Conservation (phyloP, 2,329 filamentous ascomycete species). For the Beauveria asiatica region DNA sequence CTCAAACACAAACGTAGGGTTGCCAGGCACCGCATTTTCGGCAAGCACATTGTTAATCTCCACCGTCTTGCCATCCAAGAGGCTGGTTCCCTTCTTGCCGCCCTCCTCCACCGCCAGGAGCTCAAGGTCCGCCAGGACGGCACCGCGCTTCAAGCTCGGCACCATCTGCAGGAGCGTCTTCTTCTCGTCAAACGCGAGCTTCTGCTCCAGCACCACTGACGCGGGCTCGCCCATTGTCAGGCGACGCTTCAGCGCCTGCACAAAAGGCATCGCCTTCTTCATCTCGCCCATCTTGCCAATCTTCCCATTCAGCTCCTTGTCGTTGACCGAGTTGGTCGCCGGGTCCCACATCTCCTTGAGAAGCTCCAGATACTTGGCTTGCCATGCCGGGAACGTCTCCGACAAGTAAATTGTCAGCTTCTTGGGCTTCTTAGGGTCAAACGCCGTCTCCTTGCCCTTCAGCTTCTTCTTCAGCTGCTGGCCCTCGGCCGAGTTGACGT, state of each 20-base stretch:
- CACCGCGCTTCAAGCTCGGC: constrained; percentile 66
- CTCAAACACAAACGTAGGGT: constrained; percentile 76
- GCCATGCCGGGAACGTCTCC: constrained; percentile 77
- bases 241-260: constrained; percentile 77
- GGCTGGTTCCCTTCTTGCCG: constrained; percentile 52
- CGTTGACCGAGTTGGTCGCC: constrained; percentile 54
- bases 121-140: constrained; percentile 60
- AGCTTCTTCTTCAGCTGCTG: constrained; percentile 78
- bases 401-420: constrained; percentile 81
- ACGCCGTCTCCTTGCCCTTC: constrained; percentile 79
- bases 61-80: constrained; percentile 46
- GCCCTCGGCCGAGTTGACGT: constrained; percentile 73
- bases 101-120: constrained; percentile 65
- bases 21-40: constrained; percentile 70
- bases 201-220: constrained; percentile 67
- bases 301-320: constrained; percentile 70
- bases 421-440: constrained; percentile 88
- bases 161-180: constrained; percentile 70
- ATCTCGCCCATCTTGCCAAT: constrained; percentile 79
- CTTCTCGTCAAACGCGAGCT: constrained; percentile 80
- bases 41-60: constrained; percentile 50
- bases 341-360: constrained; percentile 63
- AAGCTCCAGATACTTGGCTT: constrained; percentile 79
- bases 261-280: constrained; percentile 98
- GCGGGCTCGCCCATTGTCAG: constrained; percentile 62